Percentiles rank a stretch among this genome's conserved stretches.
Evolutionary conservation across 495 filamentous ascomycete genomes (phyloP).

Genomic region (Penicillium dipodomyicola): DNA sequence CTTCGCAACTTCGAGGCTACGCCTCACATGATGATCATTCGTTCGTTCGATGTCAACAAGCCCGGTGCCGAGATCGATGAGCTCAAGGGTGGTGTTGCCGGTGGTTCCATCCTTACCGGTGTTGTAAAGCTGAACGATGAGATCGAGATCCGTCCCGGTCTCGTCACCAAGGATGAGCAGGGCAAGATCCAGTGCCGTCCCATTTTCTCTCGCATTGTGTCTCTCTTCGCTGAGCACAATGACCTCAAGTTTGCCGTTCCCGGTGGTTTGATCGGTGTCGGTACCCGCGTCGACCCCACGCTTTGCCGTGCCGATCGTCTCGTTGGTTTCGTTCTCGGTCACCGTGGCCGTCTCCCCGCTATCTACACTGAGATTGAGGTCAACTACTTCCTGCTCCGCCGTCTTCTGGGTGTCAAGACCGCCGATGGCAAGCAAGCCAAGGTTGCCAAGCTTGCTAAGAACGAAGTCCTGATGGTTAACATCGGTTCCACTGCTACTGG

Average conservation of each 20-base stretch:
- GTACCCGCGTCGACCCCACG: conserved; percentile 94
- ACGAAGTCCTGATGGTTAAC: conserved; percentile 98
- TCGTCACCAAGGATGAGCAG: conserved; percentile 89
- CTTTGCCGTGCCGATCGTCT: conserved; percentile 98
- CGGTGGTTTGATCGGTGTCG: conserved; percentile 94
- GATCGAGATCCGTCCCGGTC: conserved; percentile 95
- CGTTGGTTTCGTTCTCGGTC: conserved; percentile 94
- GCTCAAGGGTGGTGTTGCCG: conserved; percentile 96
- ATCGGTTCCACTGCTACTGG: conserved; percentile 96
- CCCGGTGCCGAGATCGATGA: conserved; percentile 99
- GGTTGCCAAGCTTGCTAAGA: conserved; percentile 95
- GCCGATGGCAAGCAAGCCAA: conserved; percentile 99
- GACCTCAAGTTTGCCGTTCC: conserved; percentile 96
- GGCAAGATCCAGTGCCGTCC: conserved; percentile 94
- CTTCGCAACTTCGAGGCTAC: conserved; percentile 81
- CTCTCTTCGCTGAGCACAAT: conserved; percentile 96
- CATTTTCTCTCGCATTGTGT: conserved; percentile 91
- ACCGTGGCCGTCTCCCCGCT: conserved; percentile 83
- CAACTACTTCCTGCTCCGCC: conserved; percentile 95
- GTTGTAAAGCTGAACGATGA: conserved; percentile 95
- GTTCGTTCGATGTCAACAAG: conserved; percentile 99
- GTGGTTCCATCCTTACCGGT: conserved; percentile 93
- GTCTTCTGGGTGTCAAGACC: conserved; percentile 93
- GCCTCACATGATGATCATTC: conserved; percentile 97
- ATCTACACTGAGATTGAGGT: conserved; percentile 98